Evolutionary conservation across 1,284 basidiomycete species (phyloP).

Genomic region (Xanthoconium separans): DNA sequence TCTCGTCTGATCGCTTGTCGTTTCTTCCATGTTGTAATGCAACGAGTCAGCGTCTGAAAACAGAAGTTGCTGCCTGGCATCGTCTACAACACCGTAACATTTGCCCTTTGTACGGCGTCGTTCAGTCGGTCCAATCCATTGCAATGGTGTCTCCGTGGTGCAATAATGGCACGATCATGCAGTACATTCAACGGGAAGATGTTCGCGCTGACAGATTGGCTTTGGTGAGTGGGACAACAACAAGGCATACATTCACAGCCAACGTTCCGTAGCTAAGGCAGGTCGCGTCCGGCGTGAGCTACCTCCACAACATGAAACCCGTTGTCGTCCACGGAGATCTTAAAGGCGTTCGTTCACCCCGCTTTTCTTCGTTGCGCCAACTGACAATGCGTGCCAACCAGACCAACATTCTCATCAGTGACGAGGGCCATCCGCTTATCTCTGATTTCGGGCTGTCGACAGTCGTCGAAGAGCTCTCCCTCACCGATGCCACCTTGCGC

Average conservation of each 20-base stretch:
- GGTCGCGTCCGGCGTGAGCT: constrained; percentile 51
- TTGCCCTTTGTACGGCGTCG: constrained; percentile 49
- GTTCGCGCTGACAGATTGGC: constrained; percentile 40
- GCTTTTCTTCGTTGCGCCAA: neutral
- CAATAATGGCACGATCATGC: constrained; percentile 51
- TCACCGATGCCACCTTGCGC: constrained; percentile 28
- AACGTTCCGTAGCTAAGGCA: constrained; percentile 40
- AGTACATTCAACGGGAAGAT: constrained; percentile 43
- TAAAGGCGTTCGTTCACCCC: constrained; percentile 43
- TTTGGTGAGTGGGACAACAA: constrained; percentile 38
- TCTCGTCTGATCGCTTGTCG: neutral
- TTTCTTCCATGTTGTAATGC: neutral
- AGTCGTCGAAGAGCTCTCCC: constrained; percentile 51
- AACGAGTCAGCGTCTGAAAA: constrained; percentile 44
- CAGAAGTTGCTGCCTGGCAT: constrained; percentile 54
- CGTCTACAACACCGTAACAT: constrained; percentile 51
- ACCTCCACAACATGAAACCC: constrained; percentile 51
- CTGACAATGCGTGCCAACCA: constrained; percentile 18
- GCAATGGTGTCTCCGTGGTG: constrained; percentile 64
- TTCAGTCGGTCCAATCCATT: constrained; percentile 46
- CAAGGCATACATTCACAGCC: neutral
- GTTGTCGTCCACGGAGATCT: constrained; percentile 57
- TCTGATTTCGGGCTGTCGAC: constrained; percentile 61
- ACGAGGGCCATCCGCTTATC: constrained; percentile 48
- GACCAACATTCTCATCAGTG: constrained; percentile 57